Evolutionary conservation across 75 land plant genomes (phyloP).

Genomic region (Chamaecyparis obtusa): DNA sequence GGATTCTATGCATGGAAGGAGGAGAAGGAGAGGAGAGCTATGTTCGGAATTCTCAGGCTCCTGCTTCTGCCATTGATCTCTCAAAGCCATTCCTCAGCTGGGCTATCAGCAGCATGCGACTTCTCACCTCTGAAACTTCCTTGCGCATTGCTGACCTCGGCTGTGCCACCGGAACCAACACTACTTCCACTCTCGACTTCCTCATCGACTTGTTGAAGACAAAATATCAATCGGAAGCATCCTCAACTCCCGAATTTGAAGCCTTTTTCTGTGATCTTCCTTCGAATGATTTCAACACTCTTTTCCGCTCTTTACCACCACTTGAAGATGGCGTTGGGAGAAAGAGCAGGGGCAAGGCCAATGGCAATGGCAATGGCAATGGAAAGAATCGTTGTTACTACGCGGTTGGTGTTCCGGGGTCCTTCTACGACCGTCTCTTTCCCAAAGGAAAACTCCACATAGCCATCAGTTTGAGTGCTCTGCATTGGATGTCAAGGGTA

Average conservation of each 20-base stretch:
- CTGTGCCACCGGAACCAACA: conserved; percentile 59
- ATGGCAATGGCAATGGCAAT: background rate
- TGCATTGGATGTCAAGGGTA: conserved; percentile 51
- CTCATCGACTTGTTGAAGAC: conserved; percentile 21
- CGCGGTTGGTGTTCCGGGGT: conserved; percentile 61
- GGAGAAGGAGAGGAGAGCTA: conserved; percentile 38
- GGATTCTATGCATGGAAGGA: conserved; percentile 39
- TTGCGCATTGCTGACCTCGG: conserved; percentile 55
- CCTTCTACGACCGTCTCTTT: conserved; percentile 45
- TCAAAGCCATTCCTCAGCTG: conserved; percentile 21
- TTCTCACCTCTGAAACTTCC: conserved; percentile 17
- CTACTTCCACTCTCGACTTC: conserved; percentile 27
- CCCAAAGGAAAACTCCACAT: conserved; percentile 32
- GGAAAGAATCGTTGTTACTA: conserved; percentile 12
- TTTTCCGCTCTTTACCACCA: conserved; percentile 37
- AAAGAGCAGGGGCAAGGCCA: background rate
- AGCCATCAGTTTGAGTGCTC: conserved; percentile 23
- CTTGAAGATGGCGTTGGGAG: background rate
- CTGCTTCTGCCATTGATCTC: conserved; percentile 26
- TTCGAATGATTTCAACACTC: conserved; percentile 65
- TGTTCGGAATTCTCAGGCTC: too few relatives aligned
- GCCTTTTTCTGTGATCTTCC: conserved; percentile 59
- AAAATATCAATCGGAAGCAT: conserved; percentile 13
- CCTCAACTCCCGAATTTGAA: conserved; percentile 39
- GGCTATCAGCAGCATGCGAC: conserved; percentile 18